These are phyloP conservation scores for Talaromyces nanjingensis DNA, from an alignment of 495 filamentous ascomycete species.

Conservation along the genomic window DNA sequence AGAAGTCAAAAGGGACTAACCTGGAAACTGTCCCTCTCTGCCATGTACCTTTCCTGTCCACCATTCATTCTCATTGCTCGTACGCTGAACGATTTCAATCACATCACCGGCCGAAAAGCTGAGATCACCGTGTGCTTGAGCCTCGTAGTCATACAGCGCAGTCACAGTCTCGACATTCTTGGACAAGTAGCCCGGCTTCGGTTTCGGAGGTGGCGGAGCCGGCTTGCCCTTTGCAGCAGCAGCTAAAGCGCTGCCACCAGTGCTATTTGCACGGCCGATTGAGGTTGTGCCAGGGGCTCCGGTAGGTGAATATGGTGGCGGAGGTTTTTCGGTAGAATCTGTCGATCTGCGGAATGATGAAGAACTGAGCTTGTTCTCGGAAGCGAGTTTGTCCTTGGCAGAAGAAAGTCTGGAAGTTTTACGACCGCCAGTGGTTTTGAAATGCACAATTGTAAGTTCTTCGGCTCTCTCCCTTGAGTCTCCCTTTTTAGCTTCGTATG, in stretches of 20 bases:
- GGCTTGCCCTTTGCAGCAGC: slow-evolving; percentile 73
- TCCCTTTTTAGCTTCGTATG: slow-evolving; percentile 81
- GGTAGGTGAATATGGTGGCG: slow-evolving; percentile 57
- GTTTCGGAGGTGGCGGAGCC: slow-evolving; percentile 85
- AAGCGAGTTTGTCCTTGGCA: slow-evolving; percentile 19
- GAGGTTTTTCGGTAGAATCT: slow-evolving; percentile 54
- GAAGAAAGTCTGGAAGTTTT: background rate
- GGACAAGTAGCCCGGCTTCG: slow-evolving; percentile 72
- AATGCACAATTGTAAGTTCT: slow-evolving; percentile 70
- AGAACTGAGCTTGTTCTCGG: slow-evolving; percentile 28
- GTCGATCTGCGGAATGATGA: slow-evolving; percentile 30
- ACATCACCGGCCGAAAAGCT: slow-evolving; percentile 85
- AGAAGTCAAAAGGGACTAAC: slow-evolving; percentile 43
- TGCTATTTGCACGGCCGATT: slow-evolving; percentile 43
- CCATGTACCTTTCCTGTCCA: slow-evolving; percentile 78
- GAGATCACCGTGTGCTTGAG: slow-evolving; percentile 89
- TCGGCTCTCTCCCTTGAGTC: slow-evolving; percentile 79
- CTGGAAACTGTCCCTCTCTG: slow-evolving; percentile 86
- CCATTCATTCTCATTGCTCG: slow-evolving; percentile 91
- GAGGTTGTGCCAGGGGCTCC: slow-evolving; percentile 21
- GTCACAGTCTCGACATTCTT: slow-evolving; percentile 70
- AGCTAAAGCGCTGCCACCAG: slow-evolving; percentile 47
- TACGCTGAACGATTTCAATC: slow-evolving; percentile 79
- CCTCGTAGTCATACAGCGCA: slow-evolving; percentile 91
- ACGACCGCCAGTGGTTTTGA: slow-evolving; percentile 71